Conservation (phyloP, 495 filamentous ascomycete genomes). For the Penicillium lividum region DNA sequence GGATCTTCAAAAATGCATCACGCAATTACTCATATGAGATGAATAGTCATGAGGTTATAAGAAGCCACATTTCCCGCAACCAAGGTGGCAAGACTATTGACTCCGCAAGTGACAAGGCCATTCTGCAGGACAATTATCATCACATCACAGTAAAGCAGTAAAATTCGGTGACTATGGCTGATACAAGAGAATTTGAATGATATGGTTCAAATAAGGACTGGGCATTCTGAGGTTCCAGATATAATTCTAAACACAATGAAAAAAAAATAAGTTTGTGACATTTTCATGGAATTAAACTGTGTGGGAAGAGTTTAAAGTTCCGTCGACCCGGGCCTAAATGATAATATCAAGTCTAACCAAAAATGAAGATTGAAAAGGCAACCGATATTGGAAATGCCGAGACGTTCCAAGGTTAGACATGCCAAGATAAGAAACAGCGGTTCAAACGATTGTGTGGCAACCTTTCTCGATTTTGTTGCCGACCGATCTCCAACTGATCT, state of each 20-base stretch:
- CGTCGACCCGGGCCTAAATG: too few species aligned
- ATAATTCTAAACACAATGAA: not conserved
- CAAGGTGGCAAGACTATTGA: not conserved
- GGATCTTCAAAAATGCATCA: not conserved
- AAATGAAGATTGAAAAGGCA: too few species aligned
- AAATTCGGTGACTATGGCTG: not conserved
- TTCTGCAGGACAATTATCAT: not conserved
- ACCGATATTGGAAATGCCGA: too few species aligned
- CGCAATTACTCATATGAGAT: slow-evolving; percentile 2
- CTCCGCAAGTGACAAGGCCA: slow-evolving; percentile 2
- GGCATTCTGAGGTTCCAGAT: too few species aligned
- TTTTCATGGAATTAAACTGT: not conserved
- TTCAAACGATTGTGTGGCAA: not conserved
- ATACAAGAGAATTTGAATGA: not conserved
- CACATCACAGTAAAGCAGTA: slow-evolving; percentile 1
- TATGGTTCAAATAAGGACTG: not conserved
- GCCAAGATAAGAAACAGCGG: too few species aligned
- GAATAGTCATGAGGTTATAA: not conserved
- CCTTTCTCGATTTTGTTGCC: not conserved
- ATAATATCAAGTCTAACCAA: too few species aligned
- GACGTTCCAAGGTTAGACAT: too few species aligned
- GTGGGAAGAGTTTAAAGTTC: too few species aligned
- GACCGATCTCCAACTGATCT: not conserved
- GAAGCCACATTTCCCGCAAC: not conserved
- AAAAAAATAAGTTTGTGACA: not conserved